A percentile compares a stretch with the other conserved stretches of the same genome.
phyloP scores from a whole-genome alignment of 2,329 filamentous ascomycete genomes.

The Cadophora gregata region DNA sequence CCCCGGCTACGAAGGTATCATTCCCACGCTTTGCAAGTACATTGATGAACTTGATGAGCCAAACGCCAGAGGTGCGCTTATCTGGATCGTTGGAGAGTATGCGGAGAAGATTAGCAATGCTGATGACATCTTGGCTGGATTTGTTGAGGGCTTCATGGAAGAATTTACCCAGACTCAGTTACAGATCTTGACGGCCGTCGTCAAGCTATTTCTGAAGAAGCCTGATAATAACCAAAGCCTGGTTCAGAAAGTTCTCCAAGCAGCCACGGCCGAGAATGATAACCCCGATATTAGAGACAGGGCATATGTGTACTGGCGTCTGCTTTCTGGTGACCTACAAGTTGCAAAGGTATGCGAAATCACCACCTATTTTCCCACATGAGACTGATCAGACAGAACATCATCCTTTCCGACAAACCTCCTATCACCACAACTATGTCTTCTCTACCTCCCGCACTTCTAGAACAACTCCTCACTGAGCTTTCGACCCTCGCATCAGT shows the following conservation, averaged over 20 bases:
- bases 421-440: constrained; percentile 94
- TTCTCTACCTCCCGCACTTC: constrained; percentile 78
- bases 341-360: constrained; percentile 74
- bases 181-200: constrained; percentile 94
- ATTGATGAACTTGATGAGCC: constrained; percentile 98
- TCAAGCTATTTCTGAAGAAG: constrained; percentile 97
- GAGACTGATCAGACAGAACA: constrained; percentile 59
- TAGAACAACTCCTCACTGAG: constrained; percentile 90
- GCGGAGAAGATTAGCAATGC: constrained; percentile 99
- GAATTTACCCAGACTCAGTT: constrained; percentile 99
- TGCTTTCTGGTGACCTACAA: constrained; percentile 89
- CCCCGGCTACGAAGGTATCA: constrained; percentile 96
- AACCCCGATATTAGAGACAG: constrained; percentile 97
- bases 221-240: constrained; percentile 88
- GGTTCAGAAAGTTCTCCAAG: constrained; percentile 92
- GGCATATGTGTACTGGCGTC: constrained; percentile 97
- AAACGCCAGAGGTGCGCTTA: constrained; percentile 85
- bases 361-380: not conserved
- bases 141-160: constrained; percentile 93
- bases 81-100: constrained; percentile 99
- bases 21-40: constrained; percentile 92
- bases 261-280: constrained; percentile 92
- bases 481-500: constrained; percentile 95
- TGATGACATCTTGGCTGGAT: constrained; percentile 88
- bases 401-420: constrained; percentile 92